Conservation (phyloP, 805 yeast genomes). For the Lipomyces starkeyi region DNA sequence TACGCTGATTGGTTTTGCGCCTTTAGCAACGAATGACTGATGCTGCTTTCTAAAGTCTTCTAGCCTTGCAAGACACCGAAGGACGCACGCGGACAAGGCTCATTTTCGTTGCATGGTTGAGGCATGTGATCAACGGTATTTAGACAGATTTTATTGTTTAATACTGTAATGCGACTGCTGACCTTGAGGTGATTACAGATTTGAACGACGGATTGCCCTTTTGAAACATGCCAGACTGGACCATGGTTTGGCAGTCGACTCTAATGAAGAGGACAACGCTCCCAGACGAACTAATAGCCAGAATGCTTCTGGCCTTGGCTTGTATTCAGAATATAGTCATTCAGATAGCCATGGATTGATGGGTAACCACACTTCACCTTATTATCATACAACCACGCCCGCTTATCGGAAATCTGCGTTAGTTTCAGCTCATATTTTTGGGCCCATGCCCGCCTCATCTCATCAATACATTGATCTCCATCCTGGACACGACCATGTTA, state of each 20-base stretch:
- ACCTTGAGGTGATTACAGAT: background rate
- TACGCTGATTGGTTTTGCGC: constrained; percentile 1
- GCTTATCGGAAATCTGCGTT: background rate
- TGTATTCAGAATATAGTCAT: background rate
- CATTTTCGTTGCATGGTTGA: constrained; percentile 14
- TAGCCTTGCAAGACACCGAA: constrained; percentile 77
- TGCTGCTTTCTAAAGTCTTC: constrained; percentile 23
- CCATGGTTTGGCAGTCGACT: constrained; percentile 6
- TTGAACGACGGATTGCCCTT: constrained; percentile 6
- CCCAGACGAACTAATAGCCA: background rate
- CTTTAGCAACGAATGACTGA: background rate
- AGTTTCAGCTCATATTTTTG: background rate
- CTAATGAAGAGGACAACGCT: background rate
- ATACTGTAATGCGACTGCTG: background rate
- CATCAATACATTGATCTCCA: background rate
- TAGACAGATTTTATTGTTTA: background rate
- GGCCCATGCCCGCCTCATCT: background rate
- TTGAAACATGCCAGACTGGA: constrained; percentile 7
- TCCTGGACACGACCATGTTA: background rate
- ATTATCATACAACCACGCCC: background rate
- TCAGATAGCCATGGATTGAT: background rate
- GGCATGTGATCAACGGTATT: constrained; percentile 7
- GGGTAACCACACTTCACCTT: background rate
- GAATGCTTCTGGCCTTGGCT: background rate
- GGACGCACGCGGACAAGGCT: constrained; percentile 56